Evolutionary conservation across 1,284 basidiomycete genomes (phyloP).

Genomic region (Xanthoconium separans): DNA sequence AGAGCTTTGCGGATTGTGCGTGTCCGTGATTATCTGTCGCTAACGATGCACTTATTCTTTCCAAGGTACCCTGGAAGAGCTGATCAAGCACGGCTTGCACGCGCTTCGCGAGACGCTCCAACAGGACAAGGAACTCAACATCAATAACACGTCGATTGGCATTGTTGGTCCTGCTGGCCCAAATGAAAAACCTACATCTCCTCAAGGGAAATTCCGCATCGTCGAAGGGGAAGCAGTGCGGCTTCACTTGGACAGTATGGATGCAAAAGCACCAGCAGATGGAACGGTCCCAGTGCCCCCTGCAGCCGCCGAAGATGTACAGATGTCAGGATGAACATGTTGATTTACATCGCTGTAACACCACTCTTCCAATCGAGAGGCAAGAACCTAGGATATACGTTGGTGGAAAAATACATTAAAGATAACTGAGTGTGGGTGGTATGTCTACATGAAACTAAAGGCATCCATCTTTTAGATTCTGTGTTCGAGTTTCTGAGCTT

Average conservation of each 20-base stretch:
- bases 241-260: conserved; percentile 71
- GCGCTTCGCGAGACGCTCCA: conserved; percentile 94
- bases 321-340: conserved; percentile 64
- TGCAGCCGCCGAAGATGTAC: conserved; percentile 62
- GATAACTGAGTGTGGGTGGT: conserved; percentile 29
- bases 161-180: conserved; percentile 74
- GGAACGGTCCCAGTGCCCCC: conserved; percentile 37
- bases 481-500: conserved; percentile 17
- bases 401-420: conserved; percentile 4
- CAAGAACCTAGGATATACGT: neutral
- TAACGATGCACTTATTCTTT: neutral
- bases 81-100: conserved; percentile 90
- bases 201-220: conserved; percentile 70
- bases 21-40: conserved; percentile 1
- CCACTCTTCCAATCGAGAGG: conserved; percentile 6
- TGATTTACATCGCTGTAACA: conserved; percentile 19
- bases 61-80: conserved; percentile 76
- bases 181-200: conserved; percentile 52
- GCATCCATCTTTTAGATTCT: conserved; percentile 1
- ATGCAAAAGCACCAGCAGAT: conserved; percentile 54
- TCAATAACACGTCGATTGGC: conserved; percentile 91
- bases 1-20: conserved; percentile 83
- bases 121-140: conserved; percentile 93
- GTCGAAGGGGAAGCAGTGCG: conserved; percentile 76
- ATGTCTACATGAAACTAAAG: conserved; percentile 12